Conservation (phyloP, 176 grass and related monocot species). For the Coix lacrymajobi region DNA sequence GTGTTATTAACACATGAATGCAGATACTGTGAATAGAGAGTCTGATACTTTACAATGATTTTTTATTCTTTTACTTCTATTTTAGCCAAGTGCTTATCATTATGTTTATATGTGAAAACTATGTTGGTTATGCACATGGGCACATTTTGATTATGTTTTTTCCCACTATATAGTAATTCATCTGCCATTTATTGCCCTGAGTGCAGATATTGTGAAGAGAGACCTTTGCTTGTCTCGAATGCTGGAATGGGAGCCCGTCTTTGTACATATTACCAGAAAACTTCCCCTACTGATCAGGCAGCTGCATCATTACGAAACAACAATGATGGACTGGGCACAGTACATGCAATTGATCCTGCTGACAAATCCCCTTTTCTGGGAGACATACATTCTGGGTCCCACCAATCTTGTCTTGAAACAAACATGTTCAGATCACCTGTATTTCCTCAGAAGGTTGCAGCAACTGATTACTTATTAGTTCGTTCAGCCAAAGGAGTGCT, state of each 20-base stretch:
- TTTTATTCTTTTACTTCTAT: constrained; percentile 1
- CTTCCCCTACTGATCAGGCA: constrained; percentile 58
- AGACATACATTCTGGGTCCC: constrained; percentile 61
- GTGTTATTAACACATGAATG: neutral
- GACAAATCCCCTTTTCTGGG: constrained; percentile 96
- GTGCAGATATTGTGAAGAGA: constrained; percentile 94
- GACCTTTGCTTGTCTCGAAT: constrained; percentile 83
- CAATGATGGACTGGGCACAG: constrained; percentile 60
- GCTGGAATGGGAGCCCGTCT: constrained; percentile 91
- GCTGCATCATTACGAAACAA: constrained; percentile 57
- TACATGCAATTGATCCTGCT: constrained; percentile 73
- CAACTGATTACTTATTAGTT: constrained; percentile 91
- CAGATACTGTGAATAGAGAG: neutral
- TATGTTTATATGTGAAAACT: constrained; percentile 8
- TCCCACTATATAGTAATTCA: constrained; percentile 9
- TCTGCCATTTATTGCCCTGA: constrained; percentile 5
- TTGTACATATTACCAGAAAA: constrained; percentile 97
- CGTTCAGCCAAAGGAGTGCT: constrained; percentile 81
- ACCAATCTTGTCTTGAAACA: constrained; percentile 83
- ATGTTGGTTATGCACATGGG: neutral
- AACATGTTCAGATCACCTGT: constrained; percentile 90
- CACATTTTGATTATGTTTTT: constrained; percentile 8
- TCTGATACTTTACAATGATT: neutral
- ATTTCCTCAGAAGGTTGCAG: constrained; percentile 79
- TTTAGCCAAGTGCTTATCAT: constrained; percentile 7